Conservation (phyloP, 1,284 basidiomycete species). For the Omphalotus olearius region DNA sequence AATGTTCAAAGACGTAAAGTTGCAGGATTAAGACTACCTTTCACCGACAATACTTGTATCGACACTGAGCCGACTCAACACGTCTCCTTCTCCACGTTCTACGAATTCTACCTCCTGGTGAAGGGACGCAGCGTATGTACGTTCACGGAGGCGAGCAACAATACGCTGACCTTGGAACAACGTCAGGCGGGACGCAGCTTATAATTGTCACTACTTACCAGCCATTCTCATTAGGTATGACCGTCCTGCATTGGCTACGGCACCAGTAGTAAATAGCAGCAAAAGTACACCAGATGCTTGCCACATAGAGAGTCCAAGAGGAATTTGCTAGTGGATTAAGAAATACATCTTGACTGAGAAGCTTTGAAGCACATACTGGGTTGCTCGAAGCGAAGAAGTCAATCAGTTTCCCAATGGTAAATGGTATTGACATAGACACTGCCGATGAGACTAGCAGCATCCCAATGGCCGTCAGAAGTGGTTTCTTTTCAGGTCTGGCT, state of each 20-base stretch:
- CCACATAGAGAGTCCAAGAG: constrained; percentile 72
- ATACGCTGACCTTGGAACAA: constrained; percentile 78
- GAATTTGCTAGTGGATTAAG: constrained; percentile 54
- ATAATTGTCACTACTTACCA: constrained; percentile 35
- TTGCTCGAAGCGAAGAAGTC: constrained; percentile 80
- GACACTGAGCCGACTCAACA: constrained; percentile 86
- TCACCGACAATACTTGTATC: constrained; percentile 96
- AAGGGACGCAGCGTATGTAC: constrained; percentile 78
- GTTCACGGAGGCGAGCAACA: constrained; percentile 83
- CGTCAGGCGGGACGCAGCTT: constrained; percentile 1
- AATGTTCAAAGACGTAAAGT: not conserved
- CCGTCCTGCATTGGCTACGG: constrained; percentile 83
- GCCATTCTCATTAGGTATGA: constrained; percentile 87
- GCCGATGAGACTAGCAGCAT: constrained; percentile 64
- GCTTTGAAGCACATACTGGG: constrained; percentile 47
- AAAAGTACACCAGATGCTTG: constrained; percentile 79
- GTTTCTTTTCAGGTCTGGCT: constrained; percentile 75
- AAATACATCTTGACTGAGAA: not conserved
- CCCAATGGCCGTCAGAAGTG: constrained; percentile 67
- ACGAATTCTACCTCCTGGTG: constrained; percentile 92
- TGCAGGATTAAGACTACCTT: constrained; percentile 43
- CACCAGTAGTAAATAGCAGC: constrained; percentile 83
- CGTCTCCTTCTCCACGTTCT: constrained; percentile 91
- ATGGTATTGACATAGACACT: constrained; percentile 88
- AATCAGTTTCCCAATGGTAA: constrained; percentile 88